Evolutionary conservation across 768 basidiomycete genomes (phyloP), one percentile per base, ranked within the genome.

Genomic region (Auriculariales sp.): DNA sequence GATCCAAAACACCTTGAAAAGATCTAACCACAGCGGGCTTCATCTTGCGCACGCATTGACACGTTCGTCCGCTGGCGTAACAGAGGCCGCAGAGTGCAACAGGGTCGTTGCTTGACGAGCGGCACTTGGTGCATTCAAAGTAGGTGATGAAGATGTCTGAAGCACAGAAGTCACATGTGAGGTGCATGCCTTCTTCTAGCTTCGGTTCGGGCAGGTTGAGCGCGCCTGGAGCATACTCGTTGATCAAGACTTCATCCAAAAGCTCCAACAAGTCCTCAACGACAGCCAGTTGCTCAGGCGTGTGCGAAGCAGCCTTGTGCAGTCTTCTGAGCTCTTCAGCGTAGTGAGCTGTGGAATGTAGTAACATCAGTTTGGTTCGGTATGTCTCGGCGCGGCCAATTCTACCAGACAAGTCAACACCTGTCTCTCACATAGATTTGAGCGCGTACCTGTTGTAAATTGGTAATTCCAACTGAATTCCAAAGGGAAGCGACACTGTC

Each of bases 121-220:
- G 62, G 56, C 84, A 83, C 1, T 55, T 52, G 1, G 60, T 58
- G 58, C 87, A 90, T 59, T 83, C 79, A 54, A 90, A 83, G 60
- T 79, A 88, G 53, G 81, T 79, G 54, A 86, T 79, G 55, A 89
- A 90, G 52, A 91, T 74, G 57, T 91, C 88, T 2, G 74, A 75
- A 15, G 77, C 79, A 56, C 88, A 91, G 59, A 86, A 89, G 59
- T 90, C 86, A 57, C 88, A 90, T 6, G 47, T 50, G 57, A 65
- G 30, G 74, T n/a, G n/a, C n/a, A 67, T 32, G 42, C 55, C 39
- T 44, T 48, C 49, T n/a, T 53, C 48, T 4, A 47, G 3, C 4
- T 5, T 11, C 2, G 3, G 10, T 49, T 51, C 15, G 15, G 34
- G 24, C 28, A 35, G 42, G 29, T 47, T 19, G 34, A 31, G 7